Percentiles rank a stretch among this genome's conserved stretches.
Conservation (phyloP, 139 green algal species). For the Marvania coccoides region DNA sequence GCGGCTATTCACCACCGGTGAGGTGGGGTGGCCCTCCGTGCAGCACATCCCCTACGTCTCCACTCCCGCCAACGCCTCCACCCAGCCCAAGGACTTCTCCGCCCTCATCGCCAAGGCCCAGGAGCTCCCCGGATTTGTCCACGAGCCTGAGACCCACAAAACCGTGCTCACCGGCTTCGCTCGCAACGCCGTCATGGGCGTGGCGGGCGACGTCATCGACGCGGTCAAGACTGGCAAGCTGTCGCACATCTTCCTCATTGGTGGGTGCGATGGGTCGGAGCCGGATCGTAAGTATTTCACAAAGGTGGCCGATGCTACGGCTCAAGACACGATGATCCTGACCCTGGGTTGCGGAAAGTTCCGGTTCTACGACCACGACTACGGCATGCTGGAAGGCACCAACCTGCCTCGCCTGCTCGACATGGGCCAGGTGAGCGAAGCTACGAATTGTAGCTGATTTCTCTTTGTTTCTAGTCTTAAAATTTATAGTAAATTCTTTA, state of each 20-base stretch:
- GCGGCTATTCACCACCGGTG: conserved; percentile 62
- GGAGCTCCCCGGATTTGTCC: conserved; percentile 17
- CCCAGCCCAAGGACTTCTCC: conserved; percentile 27
- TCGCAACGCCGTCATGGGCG: conserved; percentile 26
- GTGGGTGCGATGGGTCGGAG: conserved; percentile 30
- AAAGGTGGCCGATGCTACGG: conserved; percentile 1
- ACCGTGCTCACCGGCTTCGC: conserved; percentile 26
- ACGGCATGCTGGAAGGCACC: conserved; percentile 44
- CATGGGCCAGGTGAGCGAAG: conserved; percentile 67
- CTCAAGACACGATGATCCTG: conserved; percentile 43
- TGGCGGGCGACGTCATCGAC: conserved; percentile 26
- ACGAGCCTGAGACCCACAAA: conserved; percentile 4
- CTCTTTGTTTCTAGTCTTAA: too few relatives aligned
- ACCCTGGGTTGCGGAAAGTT: conserved; percentile 71
- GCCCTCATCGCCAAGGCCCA: conserved; percentile 13
- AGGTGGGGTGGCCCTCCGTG: conserved; percentile 27
- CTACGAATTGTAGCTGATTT: too few relatives aligned
- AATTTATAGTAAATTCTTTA: too few relatives aligned
- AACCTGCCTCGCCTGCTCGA: conserved; percentile 64
- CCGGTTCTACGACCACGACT: conserved; percentile 55
- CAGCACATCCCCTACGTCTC: conserved; percentile 5
- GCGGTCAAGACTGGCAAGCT: conserved; percentile 32
- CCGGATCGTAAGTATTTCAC: conserved; percentile 17
- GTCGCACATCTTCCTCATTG: conserved; percentile 35
- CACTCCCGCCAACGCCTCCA: not conserved